These are phyloP conservation scores for Penicillium atrosanguineum DNA, from an alignment of 495 filamentous ascomycete genomes.

Conservation along the genomic window DNA sequence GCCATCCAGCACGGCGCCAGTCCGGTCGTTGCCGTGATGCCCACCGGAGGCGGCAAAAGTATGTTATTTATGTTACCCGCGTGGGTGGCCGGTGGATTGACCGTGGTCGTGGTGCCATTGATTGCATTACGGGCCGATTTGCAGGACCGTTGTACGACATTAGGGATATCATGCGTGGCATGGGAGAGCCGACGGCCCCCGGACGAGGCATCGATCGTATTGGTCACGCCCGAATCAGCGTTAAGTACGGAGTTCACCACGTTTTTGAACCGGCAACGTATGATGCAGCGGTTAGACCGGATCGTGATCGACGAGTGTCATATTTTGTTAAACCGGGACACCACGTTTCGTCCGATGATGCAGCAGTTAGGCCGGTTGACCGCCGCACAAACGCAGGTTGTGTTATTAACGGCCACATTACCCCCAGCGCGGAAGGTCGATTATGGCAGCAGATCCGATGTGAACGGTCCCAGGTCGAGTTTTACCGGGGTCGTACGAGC, in stretches of 20 bases:
- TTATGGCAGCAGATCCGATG: slow-evolving; percentile 1
- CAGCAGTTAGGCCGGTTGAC: not conserved
- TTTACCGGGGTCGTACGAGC: not conserved
- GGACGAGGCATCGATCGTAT: slow-evolving; percentile 14
- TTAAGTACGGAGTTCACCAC: not conserved
- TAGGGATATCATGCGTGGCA: slow-evolving; percentile 3
- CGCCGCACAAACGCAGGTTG: slow-evolving; percentile 10
- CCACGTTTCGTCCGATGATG: not conserved
- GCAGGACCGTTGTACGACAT: not conserved
- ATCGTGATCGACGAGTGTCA: not conserved
- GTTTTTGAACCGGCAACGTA: not conserved
- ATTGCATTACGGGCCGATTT: slow-evolving; percentile 17
- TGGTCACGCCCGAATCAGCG: slow-evolving; percentile 21
- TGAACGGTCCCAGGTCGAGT: not conserved
- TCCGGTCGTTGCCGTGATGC: no score
- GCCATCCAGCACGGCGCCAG: no score
- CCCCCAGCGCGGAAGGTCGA: slow-evolving; percentile 5
- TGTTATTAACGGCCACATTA: slow-evolving; percentile 25
- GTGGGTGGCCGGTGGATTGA: slow-evolving; percentile 12
- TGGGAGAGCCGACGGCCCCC: slow-evolving; percentile 7
- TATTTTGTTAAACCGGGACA: not conserved
- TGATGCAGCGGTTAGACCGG: not conserved
- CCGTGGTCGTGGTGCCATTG: slow-evolving; percentile 6
- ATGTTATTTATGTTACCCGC: slow-evolving; percentile 3
- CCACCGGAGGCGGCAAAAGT: no score